These are phyloP conservation scores for Bromus sterilis DNA, from an alignment of 176 grass and related monocot species.

Conservation along the genomic window DNA sequence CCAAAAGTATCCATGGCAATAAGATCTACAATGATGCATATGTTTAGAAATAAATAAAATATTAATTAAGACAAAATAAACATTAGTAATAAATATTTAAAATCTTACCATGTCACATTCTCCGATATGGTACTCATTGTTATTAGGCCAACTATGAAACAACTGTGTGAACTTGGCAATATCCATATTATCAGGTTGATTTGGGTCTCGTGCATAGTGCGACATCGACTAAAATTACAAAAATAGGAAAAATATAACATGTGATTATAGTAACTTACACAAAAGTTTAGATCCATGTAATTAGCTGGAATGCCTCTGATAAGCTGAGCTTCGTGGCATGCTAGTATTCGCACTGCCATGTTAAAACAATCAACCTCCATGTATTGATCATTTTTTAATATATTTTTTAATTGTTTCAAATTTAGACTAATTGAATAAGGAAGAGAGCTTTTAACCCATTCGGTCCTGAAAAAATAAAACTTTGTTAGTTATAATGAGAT, in stretches of 20 bases:
- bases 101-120: neutral
- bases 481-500: neutral
- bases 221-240: neutral
- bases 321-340: neutral
- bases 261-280: neutral
- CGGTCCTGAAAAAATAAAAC: neutral
- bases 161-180: neutral
- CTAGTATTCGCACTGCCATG: neutral
- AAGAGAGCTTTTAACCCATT: neutral
- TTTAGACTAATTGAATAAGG: neutral
- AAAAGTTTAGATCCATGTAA: neutral
- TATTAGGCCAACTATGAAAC: neutral
- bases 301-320: neutral
- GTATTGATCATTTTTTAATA: neutral
- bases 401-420: neutral
- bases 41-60: neutral
- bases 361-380: neutral
- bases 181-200: neutral
- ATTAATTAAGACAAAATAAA: neutral
- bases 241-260: neutral
- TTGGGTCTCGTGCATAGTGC: neutral
- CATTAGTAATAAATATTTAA: neutral
- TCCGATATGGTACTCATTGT: neutral
- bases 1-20: neutral
- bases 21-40: neutral